phyloP scores from a whole-genome alignment of 2,329 filamentous ascomycete species.

The Xylaria sp. region DNA sequence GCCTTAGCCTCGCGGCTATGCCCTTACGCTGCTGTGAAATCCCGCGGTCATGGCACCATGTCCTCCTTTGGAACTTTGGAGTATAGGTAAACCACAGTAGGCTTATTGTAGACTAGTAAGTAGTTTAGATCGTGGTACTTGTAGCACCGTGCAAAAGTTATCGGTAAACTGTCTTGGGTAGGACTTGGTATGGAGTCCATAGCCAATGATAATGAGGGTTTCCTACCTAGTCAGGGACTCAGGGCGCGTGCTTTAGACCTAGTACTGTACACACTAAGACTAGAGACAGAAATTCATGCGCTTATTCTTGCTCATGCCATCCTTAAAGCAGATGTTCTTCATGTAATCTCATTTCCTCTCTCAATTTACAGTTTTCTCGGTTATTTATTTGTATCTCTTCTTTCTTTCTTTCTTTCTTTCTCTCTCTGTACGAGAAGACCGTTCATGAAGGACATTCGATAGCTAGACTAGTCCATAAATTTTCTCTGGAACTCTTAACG shows the following conservation, averaged over 20 bases:
- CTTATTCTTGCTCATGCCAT: not conserved
- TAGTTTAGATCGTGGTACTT: too few species aligned
- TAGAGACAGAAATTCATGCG: not conserved
- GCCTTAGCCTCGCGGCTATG: not conserved
- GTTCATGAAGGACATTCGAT: not conserved
- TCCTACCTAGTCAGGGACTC: not conserved
- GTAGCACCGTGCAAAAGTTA: not conserved
- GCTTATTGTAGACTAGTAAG: too few species aligned
- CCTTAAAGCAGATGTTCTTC: not conserved
- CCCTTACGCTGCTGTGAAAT: not conserved
- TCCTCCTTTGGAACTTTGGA: too few species aligned
- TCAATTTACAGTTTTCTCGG: not conserved
- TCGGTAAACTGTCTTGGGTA: too few species aligned
- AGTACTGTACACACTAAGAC: not conserved
- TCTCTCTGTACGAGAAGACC: not conserved
- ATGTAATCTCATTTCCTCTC: not conserved
- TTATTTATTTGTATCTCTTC: not conserved
- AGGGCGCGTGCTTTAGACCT: too few species aligned
- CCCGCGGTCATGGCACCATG: not conserved
- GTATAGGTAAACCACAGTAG: too few species aligned
- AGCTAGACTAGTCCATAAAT: not conserved
- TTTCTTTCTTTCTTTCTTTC: not conserved
- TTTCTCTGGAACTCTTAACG: not conserved
- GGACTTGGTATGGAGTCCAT: constrained; percentile 3
- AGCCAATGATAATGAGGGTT: not conserved